A percentile compares a stretch with the other conserved stretches of the same genome.
Conservation (phyloP, 2,329 filamentous ascomycete genomes). For the Beauveria rudraprayagi region DNA sequence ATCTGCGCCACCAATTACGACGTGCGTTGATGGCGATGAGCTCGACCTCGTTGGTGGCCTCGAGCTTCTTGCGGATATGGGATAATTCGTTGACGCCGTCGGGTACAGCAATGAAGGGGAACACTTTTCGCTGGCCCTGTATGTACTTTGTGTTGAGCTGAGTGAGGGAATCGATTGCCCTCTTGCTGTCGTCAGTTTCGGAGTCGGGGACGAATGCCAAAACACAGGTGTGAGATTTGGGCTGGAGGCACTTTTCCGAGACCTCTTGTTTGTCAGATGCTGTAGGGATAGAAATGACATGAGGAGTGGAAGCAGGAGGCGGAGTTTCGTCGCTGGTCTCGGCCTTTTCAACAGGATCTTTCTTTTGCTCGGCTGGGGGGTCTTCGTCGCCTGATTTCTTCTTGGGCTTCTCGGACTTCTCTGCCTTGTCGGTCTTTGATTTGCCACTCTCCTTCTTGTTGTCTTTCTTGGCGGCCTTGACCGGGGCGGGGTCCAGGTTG, state of each 20-base stretch:
- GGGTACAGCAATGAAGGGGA: slow-evolving; percentile 76
- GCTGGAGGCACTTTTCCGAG: slow-evolving; percentile 61
- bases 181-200: slow-evolving; percentile 41
- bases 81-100: slow-evolving; percentile 30
- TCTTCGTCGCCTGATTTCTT: slow-evolving; percentile 31
- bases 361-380: background rate
- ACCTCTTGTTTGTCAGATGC: slow-evolving; percentile 58
- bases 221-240: slow-evolving; percentile 75
- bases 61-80: slow-evolving; percentile 45
- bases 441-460: slow-evolving; percentile 31
- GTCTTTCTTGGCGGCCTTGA: slow-evolving; percentile 34
- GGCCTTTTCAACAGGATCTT: slow-evolving; percentile 18
- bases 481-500: slow-evolving; percentile 61
- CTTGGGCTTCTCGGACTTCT: slow-evolving; percentile 33
- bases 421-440: slow-evolving; percentile 29
- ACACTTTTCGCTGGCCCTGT: slow-evolving; percentile 57
- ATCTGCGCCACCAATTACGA: slow-evolving; percentile 77
- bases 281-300: slow-evolving; percentile 56
- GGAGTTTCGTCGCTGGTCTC: slow-evolving; percentile 25
- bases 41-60: slow-evolving; percentile 54
- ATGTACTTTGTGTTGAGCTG: slow-evolving; percentile 71
- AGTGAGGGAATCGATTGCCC: slow-evolving; percentile 56
- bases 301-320: slow-evolving; percentile 14
- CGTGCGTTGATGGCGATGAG: slow-evolving; percentile 79
- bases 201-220: slow-evolving; percentile 60